phyloP scores from a whole-genome alignment of 2,329 filamentous ascomycete species.

The Macrophomina pseudophaseolina region DNA sequence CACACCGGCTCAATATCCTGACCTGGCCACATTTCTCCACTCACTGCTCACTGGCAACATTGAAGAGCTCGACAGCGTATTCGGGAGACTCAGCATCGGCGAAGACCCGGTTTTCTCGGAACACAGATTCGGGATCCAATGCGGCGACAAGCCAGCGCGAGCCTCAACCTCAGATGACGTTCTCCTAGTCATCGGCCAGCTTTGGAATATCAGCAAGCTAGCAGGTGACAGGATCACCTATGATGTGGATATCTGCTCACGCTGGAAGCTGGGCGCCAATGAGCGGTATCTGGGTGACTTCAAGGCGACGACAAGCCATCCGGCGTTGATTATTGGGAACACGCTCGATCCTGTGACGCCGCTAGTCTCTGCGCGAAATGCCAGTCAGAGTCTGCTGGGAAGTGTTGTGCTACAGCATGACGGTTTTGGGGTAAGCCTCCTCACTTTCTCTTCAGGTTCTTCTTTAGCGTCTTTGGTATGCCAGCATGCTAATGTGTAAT shows the following conservation, averaged over 20 bases:
- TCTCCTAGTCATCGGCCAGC: not conserved
- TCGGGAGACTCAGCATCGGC: not conserved
- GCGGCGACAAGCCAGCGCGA: conserved; percentile 1
- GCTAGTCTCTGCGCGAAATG: conserved; percentile 30
- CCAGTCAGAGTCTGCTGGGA: conserved; percentile 29
- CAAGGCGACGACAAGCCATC: conserved; percentile 30
- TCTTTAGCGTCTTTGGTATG: no score
- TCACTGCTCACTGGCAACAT: not conserved
- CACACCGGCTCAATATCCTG: not conserved
- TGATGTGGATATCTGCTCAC: conserved; percentile 33
- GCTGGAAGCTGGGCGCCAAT: conserved; percentile 31
- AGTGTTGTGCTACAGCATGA: conserved; percentile 31
- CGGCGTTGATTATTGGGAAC: conserved; percentile 31
- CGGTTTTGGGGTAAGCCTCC: conserved; percentile 28
- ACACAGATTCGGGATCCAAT: conserved; percentile 7
- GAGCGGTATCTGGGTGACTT: conserved; percentile 31
- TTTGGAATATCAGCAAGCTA: conserved; percentile 7
- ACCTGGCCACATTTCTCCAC: not conserved
- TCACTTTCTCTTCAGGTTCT: not conserved
- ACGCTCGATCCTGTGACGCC: conserved; percentile 32
- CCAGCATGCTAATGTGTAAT: no score
- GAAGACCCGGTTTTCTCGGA: not conserved
- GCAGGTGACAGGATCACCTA: conserved; percentile 33
- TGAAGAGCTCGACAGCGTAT: not conserved
- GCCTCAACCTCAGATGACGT: not conserved